Percentiles rank a stretch among this genome's conserved stretches.
phyloP scores from a whole-genome alignment of 208 protist species.

The Trypanosoma mega region DNA sequence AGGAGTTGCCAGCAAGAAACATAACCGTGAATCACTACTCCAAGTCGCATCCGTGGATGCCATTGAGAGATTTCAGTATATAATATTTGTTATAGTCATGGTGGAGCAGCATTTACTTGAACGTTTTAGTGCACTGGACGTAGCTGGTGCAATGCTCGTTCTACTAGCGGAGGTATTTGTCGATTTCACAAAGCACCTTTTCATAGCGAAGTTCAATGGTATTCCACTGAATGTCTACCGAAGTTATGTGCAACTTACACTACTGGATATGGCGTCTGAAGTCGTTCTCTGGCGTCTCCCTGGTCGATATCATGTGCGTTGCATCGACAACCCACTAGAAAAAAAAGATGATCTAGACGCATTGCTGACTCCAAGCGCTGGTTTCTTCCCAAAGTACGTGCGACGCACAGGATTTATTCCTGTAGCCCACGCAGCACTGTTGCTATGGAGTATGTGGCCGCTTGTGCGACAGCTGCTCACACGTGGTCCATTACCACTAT shows the following conservation, averaged over 20 bases:
- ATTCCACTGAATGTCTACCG: constrained; percentile 67
- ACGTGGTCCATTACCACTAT: constrained; percentile 25
- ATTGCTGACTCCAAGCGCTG: constrained; percentile 33
- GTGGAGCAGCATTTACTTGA: constrained; percentile 54
- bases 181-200: constrained; percentile 92
- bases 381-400: constrained; percentile 48
- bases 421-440: constrained; percentile 39
- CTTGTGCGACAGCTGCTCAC: constrained; percentile 27
- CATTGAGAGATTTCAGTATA: constrained; percentile 87
- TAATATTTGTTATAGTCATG: constrained; percentile 87
- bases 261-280: constrained; percentile 43
- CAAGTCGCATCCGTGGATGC: constrained; percentile 84
- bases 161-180: constrained; percentile 73
- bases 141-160: constrained; percentile 33
- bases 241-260: constrained; percentile 38
- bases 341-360: neutral
- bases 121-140: constrained; percentile 29
- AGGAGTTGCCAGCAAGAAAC: constrained; percentile 91
- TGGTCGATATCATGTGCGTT: constrained; percentile 13
- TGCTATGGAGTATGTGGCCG: constrained; percentile 42
- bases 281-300: constrained; percentile 40
- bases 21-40: constrained; percentile 81
- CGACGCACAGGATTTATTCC: constrained; percentile 40
- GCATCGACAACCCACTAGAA: constrained; percentile 15
- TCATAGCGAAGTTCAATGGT: constrained; percentile 90